These are phyloP conservation scores for Boletus rubropictus DNA, from an alignment of 768 basidiomycete species.

Conservation along the genomic window DNA sequence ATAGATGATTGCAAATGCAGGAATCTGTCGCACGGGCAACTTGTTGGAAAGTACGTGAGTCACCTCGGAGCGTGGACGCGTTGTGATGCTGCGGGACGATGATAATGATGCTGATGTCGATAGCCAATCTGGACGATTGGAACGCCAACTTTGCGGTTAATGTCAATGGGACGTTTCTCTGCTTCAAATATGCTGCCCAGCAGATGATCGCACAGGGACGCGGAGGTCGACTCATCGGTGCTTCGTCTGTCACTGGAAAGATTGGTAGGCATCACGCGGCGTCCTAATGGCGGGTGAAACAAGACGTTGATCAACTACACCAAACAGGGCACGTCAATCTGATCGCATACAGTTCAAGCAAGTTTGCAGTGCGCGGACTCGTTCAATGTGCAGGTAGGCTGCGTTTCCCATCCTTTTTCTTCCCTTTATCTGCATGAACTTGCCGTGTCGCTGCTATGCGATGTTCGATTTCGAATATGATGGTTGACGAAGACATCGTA, in stretches of 20 bases:
- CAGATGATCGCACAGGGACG: slow-evolving; percentile 22
- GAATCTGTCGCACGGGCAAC: slow-evolving; percentile 2
- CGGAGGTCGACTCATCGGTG: slow-evolving; percentile 5
- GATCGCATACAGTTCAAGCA: slow-evolving; percentile 14
- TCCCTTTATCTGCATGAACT: background rate
- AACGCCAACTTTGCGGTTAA: slow-evolving; percentile 26
- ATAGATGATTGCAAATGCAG: slow-evolving; percentile 15
- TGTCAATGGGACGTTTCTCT: slow-evolving; percentile 22
- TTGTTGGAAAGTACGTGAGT: slow-evolving; percentile 4
- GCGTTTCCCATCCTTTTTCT: background rate
- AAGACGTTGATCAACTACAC: background rate
- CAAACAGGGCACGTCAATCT: background rate
- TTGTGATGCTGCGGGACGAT: background rate
- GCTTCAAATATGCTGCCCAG: slow-evolving; percentile 19
- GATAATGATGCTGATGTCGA: background rate
- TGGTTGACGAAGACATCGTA: background rate
- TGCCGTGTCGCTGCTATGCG: background rate
- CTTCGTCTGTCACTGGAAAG: slow-evolving; percentile 3
- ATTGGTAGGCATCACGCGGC: background rate
- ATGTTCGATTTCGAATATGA: background rate
- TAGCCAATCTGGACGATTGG: slow-evolving; percentile 13
- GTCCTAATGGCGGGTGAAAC: background rate
- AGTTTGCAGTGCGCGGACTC: slow-evolving; percentile 9
- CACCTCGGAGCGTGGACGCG: background rate
- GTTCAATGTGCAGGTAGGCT: slow-evolving; percentile 16